A percentile compares a stretch with the other conserved stretches of the same genome.
Evolutionary conservation across 345 rosid genomes (phyloP).

Genomic region (Gossypium anomalum): DNA sequence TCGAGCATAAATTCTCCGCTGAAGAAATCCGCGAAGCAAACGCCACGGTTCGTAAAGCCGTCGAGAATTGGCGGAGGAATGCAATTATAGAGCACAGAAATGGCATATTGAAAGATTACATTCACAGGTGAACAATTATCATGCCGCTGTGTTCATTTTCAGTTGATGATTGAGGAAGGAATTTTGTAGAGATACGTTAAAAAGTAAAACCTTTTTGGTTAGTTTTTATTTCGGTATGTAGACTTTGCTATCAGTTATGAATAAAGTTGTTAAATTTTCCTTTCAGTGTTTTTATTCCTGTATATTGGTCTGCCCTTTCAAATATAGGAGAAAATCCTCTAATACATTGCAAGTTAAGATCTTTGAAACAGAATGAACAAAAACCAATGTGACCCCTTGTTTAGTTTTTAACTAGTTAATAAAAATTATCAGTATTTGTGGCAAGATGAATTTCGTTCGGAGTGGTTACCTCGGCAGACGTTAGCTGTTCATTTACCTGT

Average conservation of each 20-base stretch:
- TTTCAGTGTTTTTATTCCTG: neutral
- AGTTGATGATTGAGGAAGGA: neutral
- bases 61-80: conserved; percentile 62
- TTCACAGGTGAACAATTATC: conserved; percentile 32
- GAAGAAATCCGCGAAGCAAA: conserved; percentile 60
- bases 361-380: too few relatives aligned
- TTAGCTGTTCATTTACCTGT: neutral
- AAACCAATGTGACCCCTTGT: too few relatives aligned
- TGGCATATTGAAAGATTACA: conserved; percentile 48
- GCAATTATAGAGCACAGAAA: conserved; percentile 43
- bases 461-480: neutral
- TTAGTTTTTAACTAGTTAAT: too few relatives aligned
- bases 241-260: neutral
- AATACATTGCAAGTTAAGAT: too few relatives aligned
- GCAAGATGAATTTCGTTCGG: neutral
- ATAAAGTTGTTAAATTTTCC: neutral
- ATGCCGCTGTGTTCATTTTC: neutral
- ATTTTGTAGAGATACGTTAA: neutral
- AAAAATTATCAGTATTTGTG: neutral
- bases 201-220: neutral
- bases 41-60: conserved; percentile 56
- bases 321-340: too few relatives aligned
- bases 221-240: neutral
- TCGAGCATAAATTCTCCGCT: conserved; percentile 77
- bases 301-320: too few relatives aligned